phyloP scores from a whole-genome alignment of 1,139 yeast species.

The Debaryomyces sp. region DNA sequence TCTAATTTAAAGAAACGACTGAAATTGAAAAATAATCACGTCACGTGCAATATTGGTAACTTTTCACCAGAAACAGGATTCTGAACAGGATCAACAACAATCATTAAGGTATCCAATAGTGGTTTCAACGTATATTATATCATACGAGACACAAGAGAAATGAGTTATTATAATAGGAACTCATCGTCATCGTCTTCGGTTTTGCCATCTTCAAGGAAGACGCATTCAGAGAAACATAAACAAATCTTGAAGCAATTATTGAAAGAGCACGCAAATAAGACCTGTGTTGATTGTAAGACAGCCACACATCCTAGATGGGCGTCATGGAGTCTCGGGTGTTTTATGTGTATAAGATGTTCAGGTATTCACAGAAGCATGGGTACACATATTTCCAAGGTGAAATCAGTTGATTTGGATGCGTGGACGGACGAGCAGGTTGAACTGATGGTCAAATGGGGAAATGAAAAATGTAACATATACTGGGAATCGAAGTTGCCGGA shows the following conservation, averaged over 20 bases:
- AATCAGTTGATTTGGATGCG: conserved; percentile 90
- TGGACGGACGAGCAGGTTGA: conserved; percentile 95
- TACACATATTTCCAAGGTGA: conserved; percentile 85
- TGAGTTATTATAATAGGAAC: conserved; percentile 7
- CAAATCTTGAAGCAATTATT: conserved; percentile 73
- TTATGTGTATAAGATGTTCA: conserved; percentile 88
- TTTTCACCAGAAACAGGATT: not conserved
- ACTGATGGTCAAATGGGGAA: conserved; percentile 87
- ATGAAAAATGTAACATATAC: conserved; percentile 67
- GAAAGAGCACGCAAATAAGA: conserved; percentile 72
- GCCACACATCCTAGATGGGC: conserved; percentile 97
- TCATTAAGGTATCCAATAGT: not conserved
- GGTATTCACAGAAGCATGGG: conserved; percentile 97
- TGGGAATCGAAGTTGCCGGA: conserved; percentile 85
- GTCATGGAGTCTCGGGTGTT: conserved; percentile 92
- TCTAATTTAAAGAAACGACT: not conserved
- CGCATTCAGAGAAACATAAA: conserved; percentile 58
- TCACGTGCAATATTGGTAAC: not conserved
- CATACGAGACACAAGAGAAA: not conserved
- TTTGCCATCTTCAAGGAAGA: conserved; percentile 46
- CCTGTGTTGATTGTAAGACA: conserved; percentile 90
- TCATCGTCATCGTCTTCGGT: conserved; percentile 15
- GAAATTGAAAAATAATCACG: not conserved
- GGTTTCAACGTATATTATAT: not conserved
- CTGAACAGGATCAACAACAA: conserved; percentile 1